Conservation (phyloP, 257 asterid genomes). For the Petunia secreta region DNA sequence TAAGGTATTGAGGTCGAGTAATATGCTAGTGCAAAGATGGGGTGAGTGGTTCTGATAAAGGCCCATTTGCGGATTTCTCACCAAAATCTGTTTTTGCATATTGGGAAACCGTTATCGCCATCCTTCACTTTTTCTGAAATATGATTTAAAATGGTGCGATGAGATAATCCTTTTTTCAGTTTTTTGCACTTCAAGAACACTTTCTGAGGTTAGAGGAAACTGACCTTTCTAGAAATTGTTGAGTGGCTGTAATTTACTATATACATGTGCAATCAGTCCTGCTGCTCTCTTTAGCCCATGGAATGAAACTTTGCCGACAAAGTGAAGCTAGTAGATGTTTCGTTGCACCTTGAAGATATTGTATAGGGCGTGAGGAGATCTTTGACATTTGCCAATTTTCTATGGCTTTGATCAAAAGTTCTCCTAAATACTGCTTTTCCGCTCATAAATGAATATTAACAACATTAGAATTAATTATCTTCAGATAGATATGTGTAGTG, state of each 20-base stretch:
- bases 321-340: background rate
- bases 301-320: background rate
- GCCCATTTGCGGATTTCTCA: no score
- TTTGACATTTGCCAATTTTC: constrained; percentile 1
- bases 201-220: constrained; percentile 19
- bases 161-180: constrained; percentile 15
- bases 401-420: background rate
- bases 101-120: background rate
- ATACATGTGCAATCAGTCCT: background rate
- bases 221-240: background rate
- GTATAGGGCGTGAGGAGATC: background rate
- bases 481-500: background rate
- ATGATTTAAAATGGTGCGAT: background rate
- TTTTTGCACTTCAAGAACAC: constrained; percentile 2
- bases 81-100: no score
- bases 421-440: background rate
- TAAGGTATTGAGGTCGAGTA: no score
- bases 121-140: constrained; percentile 4
- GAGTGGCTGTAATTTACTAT: background rate
- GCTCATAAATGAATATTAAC: background rate
- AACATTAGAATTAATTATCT: constrained; percentile 13
- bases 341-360: constrained; percentile 8
- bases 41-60: no score
- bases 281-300: background rate
- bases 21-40: no score